Conservation (phyloP, 2,329 filamentous ascomycete species). For the Chrysoporthe austroafricana region DNA sequence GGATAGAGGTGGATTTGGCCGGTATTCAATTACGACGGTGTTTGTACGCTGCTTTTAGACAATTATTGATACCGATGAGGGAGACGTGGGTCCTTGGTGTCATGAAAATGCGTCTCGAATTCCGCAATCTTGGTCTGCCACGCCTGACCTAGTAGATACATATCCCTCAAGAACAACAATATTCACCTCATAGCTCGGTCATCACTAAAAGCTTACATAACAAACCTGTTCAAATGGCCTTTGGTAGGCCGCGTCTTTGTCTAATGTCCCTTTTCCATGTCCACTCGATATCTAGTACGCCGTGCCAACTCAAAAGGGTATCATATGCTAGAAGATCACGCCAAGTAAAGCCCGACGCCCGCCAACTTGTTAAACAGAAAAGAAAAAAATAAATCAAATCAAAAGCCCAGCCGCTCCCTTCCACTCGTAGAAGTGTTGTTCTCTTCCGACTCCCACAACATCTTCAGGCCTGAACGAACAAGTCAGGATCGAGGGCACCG, state of each 20-base stretch:
- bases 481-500: conserved; percentile 23
- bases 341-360: background rate
- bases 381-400: background rate
- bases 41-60: background rate
- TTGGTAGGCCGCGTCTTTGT: background rate
- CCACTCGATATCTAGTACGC: background rate
- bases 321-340: conserved; percentile 5
- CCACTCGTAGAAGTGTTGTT: background rate
- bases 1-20: background rate
- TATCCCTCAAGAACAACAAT: background rate
- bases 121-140: background rate
- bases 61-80: background rate
- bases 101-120: background rate
- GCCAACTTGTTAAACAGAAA: too few species aligned
- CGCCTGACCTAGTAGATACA: background rate
- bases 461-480: conserved; percentile 16
- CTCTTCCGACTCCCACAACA: background rate
- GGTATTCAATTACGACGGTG: background rate
- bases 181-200: background rate
- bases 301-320: conserved; percentile 6
- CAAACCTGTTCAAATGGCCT: background rate
- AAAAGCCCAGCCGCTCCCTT: background rate
- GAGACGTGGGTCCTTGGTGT: too few species aligned
- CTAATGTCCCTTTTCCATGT: background rate
- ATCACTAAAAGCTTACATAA: background rate